Conservation (phyloP, 2,329 filamentous ascomycete genomes). For the Arthrobotrys sphaeroides region DNA sequence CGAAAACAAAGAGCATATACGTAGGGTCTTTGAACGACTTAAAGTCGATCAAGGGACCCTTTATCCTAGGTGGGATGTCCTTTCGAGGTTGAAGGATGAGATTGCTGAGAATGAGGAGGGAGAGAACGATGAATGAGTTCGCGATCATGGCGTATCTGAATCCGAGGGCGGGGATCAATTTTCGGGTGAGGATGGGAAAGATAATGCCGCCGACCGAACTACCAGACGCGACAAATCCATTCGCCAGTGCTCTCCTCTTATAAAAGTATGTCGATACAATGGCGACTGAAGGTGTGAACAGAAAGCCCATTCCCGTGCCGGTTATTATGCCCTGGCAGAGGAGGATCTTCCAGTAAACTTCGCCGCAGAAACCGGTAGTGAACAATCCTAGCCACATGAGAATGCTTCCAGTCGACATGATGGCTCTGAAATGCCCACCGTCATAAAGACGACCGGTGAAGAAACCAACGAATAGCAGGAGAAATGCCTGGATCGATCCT, state of each 20-base stretch:
- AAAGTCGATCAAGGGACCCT: constrained; percentile 66
- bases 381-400: constrained; percentile 65
- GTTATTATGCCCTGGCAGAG: constrained; percentile 68
- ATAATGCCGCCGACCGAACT: constrained; percentile 71
- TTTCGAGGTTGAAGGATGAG: constrained; percentile 65
- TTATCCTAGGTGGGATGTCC: constrained; percentile 56
- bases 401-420: constrained; percentile 62
- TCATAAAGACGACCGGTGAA: constrained; percentile 66
- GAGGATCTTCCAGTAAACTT: constrained; percentile 62
- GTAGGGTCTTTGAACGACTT: constrained; percentile 65
- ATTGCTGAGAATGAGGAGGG: constrained; percentile 63
- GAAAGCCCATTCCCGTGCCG: constrained; percentile 67
- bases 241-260: constrained; percentile 69
- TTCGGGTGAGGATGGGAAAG: constrained; percentile 69
- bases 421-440: constrained; percentile 64
- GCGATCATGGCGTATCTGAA: constrained; percentile 75
- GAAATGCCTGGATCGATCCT: constrained; percentile 66
- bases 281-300: constrained; percentile 68
- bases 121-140: constrained; percentile 64
- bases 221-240: constrained; percentile 70
- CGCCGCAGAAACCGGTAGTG: constrained; percentile 63
- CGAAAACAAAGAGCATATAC: constrained; percentile 63
- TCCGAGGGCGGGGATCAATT: constrained; percentile 69
- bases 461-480: constrained; percentile 66
- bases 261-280: constrained; percentile 71